Evolutionary conservation across 2,329 filamentous ascomycete genomes (phyloP), one percentile per base, ranked within the genome.

Genomic region (Daldinia sp.): DNA sequence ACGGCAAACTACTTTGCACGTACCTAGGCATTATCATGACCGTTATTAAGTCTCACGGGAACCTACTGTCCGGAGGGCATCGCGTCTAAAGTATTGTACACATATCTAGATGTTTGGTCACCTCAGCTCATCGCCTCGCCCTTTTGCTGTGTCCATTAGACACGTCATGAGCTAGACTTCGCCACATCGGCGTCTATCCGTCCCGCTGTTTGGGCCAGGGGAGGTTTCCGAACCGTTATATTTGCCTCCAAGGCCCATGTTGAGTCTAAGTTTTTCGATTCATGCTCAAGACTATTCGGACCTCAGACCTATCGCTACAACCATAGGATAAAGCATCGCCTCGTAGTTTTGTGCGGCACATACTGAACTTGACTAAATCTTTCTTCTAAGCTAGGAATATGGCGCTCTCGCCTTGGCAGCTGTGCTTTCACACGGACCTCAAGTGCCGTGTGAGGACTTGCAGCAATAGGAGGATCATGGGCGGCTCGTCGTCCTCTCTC

Each of bases 341-440:
- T 15, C n/a, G 1, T 2, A 1, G 15, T 4, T 35, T 35, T 35
- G n/a, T 35, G 15, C 6, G n/a, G n/a, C n/a, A 3, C 6, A 15
- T 8, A 35, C n/a, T 35, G 15, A 35, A 15, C 6, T n/a, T n/a
- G n/a, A n/a, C n/a, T n/a, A n/a, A n/a, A n/a, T n/a, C n/a, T n/a
- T 11, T 11, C 11, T 5, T 9, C 7, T 21, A 43, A 6, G 11
- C 19, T 5, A 19, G 10, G 29, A 21, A 35, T 10, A 67, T 67
- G 64, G 45, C 55, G 13, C 4, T 67, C 13, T 64, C 62, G 5
- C 62, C 64, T 19, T 67, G 64, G 64, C 61, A 67, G 48, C 62
- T 67, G 21, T 64, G 61, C 58, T 67, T 65, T 43, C 64, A 67
- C 8, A 39, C 58, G 15, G 61, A 63, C 25, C 41, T 63, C 15